phyloP scores from a whole-genome alignment of 495 filamentous ascomycete species.

The Schizothecium vesticola region DNA sequence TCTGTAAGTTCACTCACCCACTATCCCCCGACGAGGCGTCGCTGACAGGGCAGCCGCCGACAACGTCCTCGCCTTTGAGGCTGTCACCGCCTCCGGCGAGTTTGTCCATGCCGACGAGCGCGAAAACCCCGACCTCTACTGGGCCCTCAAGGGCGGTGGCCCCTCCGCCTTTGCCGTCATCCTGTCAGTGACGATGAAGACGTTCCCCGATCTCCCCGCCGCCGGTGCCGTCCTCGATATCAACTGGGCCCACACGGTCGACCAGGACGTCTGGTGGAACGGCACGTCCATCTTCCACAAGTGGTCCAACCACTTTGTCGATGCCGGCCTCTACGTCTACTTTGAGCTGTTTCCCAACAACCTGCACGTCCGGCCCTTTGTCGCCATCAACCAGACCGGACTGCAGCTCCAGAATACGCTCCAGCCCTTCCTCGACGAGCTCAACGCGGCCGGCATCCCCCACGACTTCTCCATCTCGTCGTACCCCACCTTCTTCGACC shows the following conservation, averaged over 20 bases:
- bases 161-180: conserved; percentile 53
- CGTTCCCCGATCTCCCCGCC: conserved; percentile 31
- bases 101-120: conserved; percentile 45
- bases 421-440: conserved; percentile 33
- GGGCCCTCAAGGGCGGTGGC: conserved; percentile 52
- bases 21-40: conserved; percentile 37
- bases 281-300: conserved; percentile 42
- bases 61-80: conserved; percentile 48
- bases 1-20: conserved; percentile 39
- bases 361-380: conserved; percentile 31
- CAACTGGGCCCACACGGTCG: conserved; percentile 27
- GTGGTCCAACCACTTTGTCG: conserved; percentile 36
- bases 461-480: conserved; percentile 24
- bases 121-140: conserved; percentile 54
- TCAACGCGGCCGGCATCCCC: conserved; percentile 22
- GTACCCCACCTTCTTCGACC: conserved; percentile 34
- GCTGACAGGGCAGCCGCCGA: conserved; percentile 41
- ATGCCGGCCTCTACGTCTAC: conserved; percentile 42
- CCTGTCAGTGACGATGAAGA: conserved; percentile 45
- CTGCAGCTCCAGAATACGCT: conserved; percentile 27
- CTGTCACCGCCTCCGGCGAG: conserved; percentile 49
- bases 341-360: conserved; percentile 26
- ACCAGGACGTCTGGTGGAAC: conserved; percentile 37
- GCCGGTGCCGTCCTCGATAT: conserved; percentile 28
- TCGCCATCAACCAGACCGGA: conserved; percentile 29